A percentile compares a stretch with the other conserved stretches of the same genome.
These are phyloP conservation scores for Podaxis sp. DNA, from an alignment of 768 basidiomycete genomes.

Conservation along the genomic window DNA sequence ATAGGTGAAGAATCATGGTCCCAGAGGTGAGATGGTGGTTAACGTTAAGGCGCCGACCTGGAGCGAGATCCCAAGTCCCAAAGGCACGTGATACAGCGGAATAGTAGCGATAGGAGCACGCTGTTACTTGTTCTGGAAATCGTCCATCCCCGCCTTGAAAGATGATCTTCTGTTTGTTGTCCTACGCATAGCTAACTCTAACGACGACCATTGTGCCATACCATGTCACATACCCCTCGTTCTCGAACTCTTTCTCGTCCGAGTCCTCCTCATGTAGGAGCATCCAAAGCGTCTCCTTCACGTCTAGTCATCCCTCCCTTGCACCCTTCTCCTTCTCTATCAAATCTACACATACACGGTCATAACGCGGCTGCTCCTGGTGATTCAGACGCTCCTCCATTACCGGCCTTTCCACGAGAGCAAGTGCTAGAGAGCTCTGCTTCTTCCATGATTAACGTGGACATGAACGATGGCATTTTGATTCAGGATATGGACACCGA, in stretches of 20 bases:
- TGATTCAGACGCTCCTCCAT: constrained; percentile 26
- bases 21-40: neutral
- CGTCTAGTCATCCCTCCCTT: constrained; percentile 53
- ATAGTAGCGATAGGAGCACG: neutral
- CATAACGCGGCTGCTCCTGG: constrained; percentile 36
- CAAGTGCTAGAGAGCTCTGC: constrained; percentile 59
- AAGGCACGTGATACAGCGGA: neutral
- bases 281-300: constrained; percentile 41
- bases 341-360: constrained; percentile 55
- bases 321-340: constrained; percentile 53
- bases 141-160: neutral
- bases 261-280: constrained; percentile 23
- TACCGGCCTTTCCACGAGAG: constrained; percentile 23
- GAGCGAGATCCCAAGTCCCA: neutral
- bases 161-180: neutral
- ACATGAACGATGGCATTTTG: constrained; percentile 65
- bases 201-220: neutral
- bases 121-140: neutral
- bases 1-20: neutral
- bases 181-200: neutral
- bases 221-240: constrained; percentile 31
- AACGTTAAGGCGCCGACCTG: neutral
- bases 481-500: constrained; percentile 70
- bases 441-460: constrained; percentile 68
- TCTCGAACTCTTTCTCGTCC: constrained; percentile 45